Conservation (phyloP, 164 flowering plant species). For the Sextonia rubra region DNA sequence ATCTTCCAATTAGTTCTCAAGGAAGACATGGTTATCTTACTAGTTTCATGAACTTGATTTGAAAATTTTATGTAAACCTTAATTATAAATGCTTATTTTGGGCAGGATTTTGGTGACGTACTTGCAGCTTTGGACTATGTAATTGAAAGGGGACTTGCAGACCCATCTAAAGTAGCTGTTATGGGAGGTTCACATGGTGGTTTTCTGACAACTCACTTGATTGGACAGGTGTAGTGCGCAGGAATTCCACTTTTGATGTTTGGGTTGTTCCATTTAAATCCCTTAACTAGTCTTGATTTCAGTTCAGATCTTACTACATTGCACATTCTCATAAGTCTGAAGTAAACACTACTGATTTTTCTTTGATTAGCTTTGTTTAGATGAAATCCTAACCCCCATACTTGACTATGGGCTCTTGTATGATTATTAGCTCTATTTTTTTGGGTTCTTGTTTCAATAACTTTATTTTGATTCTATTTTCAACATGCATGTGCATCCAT, state of each 20-base stretch:
- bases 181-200: constrained; percentile 99
- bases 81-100: constrained; percentile 8
- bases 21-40: no score
- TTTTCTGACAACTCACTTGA: constrained; percentile 87
- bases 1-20: background rate
- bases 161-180: constrained; percentile 67
- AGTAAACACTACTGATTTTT: no score
- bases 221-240: constrained; percentile 72
- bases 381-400: no score
- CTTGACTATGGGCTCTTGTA: no score
- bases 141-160: constrained; percentile 67
- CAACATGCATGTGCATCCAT: background rate
- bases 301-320: no score
- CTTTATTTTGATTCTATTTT: no score
- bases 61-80: background rate
- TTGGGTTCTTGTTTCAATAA: no score
- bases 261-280: background rate
- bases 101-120: constrained; percentile 93
- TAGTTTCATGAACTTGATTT: constrained; percentile 4
- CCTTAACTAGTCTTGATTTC: background rate
- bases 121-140: constrained; percentile 73
- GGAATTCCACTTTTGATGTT: constrained; percentile 4
- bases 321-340: no score
- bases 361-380: no score
- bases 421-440: no score